Base-by-base conservation (phyloP, 352 stramenopile species). In the Phytophthora pini region DNA sequence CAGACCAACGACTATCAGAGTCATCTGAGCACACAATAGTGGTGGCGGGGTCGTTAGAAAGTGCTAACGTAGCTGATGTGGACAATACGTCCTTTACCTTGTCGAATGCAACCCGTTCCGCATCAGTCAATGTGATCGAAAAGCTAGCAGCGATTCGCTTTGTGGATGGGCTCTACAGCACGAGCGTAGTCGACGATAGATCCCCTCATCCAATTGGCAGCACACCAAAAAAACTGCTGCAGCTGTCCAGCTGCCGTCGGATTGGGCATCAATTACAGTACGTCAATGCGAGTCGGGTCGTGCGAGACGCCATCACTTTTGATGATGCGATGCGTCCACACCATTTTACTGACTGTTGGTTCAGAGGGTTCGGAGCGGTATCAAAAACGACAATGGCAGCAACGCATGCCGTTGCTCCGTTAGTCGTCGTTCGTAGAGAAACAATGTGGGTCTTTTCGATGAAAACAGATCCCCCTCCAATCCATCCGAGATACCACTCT, bases 151-250 rank as follows among this genome's bases (percentile, higher is more conserved):
- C 24, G 1, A 44, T 15, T 4, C 51, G 24, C 9, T 15, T 55
- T 20, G 7, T 54, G 51, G 5, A 58, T 10, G 3, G 49, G 49
- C 13, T 17, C 22, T 3, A 47, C 34, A 6, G 24, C 13, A 3
- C 49, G 32, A 3, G 34, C 49, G 17, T 22, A 56, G n/a, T 56
- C 49, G 9, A 47, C 22, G 3, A 56, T 32, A 11, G n/a, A 34
- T 12, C 47, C 49, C 1, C 49, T 2, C 49, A 56, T 47, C 45
- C 45, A 52, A 5, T 41, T 41, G 6, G 32, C 32, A 10, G 47
- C 47, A 20, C 47, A 55, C 17, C 17, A 20, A 9, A 58, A 58
- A 9, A 58, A 58, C 13, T 49, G 51, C 7, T 58, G 39, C 3
- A 49, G 8, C 4, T 49, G 20, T 8, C 20, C 38, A n/a, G 38